These are phyloP conservation scores for Gossypium schwendimanii DNA, from an alignment of 441 rosid species.

Conservation along the genomic window DNA sequence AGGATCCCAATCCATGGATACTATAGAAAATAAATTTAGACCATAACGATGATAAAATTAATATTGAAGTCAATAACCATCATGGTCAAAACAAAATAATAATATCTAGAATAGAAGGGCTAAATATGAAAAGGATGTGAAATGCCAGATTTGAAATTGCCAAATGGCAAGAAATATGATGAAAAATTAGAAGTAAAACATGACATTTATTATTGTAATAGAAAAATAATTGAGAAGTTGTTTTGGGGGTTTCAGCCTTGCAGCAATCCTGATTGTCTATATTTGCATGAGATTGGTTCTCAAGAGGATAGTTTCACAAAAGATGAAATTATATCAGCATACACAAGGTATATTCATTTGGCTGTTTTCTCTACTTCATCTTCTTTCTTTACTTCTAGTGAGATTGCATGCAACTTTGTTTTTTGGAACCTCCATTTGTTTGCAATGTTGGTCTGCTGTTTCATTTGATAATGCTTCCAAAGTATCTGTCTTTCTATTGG, in stretches of 20 bases:
- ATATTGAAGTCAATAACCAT: no score
- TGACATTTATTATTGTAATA: neutral
- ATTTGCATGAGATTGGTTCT: slow-evolving; percentile 85
- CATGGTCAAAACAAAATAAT: no score
- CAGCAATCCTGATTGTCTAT: slow-evolving; percentile 80
- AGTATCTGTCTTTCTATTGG: neutral
- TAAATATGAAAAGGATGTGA: no score
- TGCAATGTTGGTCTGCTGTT: neutral
- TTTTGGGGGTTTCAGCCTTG: slow-evolving; percentile 52
- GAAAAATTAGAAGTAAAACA: no score
- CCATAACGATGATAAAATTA: neutral
- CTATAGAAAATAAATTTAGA: neutral
- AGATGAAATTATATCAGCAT: slow-evolving; percentile 76
- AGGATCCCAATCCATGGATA: no score
- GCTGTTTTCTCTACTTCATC: neutral
- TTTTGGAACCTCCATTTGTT: neutral
- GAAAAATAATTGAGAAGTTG: neutral
- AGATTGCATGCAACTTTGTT: neutral
- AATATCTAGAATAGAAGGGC: no score
- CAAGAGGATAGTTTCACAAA: slow-evolving; percentile 87
- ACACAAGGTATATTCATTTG: slow-evolving; percentile 43
- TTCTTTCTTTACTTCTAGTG: neutral
- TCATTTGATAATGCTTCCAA: neutral
- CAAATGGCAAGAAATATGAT: no score
- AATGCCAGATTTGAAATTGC: no score